These are phyloP conservation scores for Pseudonitzschia pungens DNA, from an alignment of 108 stramenopile species.

Conservation along the genomic window DNA sequence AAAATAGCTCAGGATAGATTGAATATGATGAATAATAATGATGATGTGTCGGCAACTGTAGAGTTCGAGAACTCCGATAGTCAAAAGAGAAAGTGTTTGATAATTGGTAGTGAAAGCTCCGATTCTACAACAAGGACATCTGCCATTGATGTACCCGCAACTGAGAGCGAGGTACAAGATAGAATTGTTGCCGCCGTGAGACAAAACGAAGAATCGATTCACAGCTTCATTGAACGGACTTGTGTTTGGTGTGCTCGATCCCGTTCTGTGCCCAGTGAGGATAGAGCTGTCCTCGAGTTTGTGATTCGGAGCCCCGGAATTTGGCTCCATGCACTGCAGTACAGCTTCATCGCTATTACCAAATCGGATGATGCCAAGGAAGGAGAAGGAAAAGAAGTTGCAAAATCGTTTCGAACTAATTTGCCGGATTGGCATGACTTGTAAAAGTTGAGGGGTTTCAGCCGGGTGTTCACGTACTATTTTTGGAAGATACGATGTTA, in stretches of 20 bases:
- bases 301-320: slow-evolving; percentile 77
- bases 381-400: background rate
- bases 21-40: slow-evolving; percentile 26
- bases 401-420: slow-evolving; percentile 20
- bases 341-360: slow-evolving; percentile 25
- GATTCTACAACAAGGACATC: background rate
- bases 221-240: slow-evolving; percentile 72
- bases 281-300: slow-evolving; percentile 62
- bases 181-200: slow-evolving; percentile 29
- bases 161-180: slow-evolving; percentile 58
- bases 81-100: slow-evolving; percentile 15
- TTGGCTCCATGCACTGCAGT: slow-evolving; percentile 85
- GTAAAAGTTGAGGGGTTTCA: background rate
- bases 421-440: slow-evolving; percentile 29
- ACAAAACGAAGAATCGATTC: slow-evolving; percentile 55
- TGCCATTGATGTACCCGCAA: slow-evolving; percentile 61
- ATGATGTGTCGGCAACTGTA: background rate
- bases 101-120: slow-evolving; percentile 13
- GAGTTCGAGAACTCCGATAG: background rate
- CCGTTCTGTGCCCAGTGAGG: slow-evolving; percentile 29
- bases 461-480: too few relatives aligned
- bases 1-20: slow-evolving; percentile 47
- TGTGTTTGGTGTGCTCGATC: slow-evolving; percentile 86
- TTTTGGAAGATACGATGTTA: background rate
- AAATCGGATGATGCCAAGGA: slow-evolving; percentile 1